Evolutionary conservation across 768 basidiomycete species (phyloP).

Genomic region (Cyathus striatus): DNA sequence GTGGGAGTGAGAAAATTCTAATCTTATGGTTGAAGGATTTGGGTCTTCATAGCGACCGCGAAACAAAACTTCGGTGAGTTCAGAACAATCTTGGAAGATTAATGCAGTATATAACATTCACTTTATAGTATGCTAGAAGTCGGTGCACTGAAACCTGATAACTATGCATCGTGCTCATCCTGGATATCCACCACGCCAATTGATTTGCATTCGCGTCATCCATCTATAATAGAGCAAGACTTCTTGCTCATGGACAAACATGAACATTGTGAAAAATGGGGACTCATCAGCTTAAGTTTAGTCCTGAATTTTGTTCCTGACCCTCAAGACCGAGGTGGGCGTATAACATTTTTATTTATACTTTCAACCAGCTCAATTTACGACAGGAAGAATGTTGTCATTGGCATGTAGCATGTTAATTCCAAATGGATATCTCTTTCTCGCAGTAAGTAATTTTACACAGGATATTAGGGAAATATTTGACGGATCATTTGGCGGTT

Average conservation of each 20-base stretch:
- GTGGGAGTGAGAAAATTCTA: constrained; percentile 81
- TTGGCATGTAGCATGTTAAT: constrained; percentile 54
- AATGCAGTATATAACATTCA: not conserved
- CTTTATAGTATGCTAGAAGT: constrained; percentile 73
- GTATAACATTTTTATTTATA: not conserved
- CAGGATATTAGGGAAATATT: not conserved
- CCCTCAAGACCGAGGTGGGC: constrained; percentile 65
- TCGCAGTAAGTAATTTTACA: constrained; percentile 46
- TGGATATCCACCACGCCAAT: constrained; percentile 80
- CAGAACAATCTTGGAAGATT: constrained; percentile 1
- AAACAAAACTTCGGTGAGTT: constrained; percentile 32
- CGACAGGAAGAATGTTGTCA: constrained; percentile 64
- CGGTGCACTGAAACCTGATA: constrained; percentile 82
- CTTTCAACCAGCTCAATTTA: too few species aligned
- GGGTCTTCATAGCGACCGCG: constrained; percentile 21
- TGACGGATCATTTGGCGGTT: not conserved
- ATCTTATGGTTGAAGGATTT: constrained; percentile 70
- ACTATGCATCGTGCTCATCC: constrained; percentile 56
- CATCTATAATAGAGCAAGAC: constrained; percentile 80
- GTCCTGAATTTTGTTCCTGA: constrained; percentile 88
- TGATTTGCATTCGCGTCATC: constrained; percentile 81
- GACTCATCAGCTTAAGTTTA: constrained; percentile 78
- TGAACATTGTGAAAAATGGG: constrained; percentile 58
- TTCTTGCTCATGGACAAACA: constrained; percentile 60
- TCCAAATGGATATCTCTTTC: constrained; percentile 56